A percentile compares a stretch with the other conserved stretches of the same genome.
phyloP scores from a whole-genome alignment of 139 green algal genomes.

The Chlamydomonas asymmetrica region DNA sequence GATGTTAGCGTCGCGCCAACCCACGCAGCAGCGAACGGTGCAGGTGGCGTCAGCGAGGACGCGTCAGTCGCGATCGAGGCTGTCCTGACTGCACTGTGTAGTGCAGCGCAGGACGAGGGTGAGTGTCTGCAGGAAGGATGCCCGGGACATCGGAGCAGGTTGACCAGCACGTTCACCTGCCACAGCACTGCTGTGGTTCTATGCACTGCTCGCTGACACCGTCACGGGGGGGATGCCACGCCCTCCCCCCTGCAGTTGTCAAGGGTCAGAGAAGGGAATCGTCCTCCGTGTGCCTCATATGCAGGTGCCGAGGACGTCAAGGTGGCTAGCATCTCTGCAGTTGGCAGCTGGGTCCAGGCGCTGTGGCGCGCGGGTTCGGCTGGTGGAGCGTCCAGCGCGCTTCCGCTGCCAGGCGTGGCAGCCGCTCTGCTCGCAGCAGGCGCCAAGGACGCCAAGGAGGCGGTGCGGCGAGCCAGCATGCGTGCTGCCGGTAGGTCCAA shows the following conservation, averaged over 20 bases:
- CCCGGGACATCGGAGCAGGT: too few relatives aligned
- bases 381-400: slow-evolving; percentile 29
- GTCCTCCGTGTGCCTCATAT: neutral
- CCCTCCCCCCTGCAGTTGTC: too few relatives aligned
- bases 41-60: neutral
- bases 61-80: neutral
- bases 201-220: too few relatives aligned
- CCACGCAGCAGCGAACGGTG: neutral
- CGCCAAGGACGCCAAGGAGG: slow-evolving; percentile 37
- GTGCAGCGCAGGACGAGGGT: too few relatives aligned
- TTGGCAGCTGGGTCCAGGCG: too few relatives aligned
- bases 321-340: slow-evolving; percentile 35
- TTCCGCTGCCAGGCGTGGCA: neutral
- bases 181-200: too few relatives aligned
- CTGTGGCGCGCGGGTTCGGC: too few relatives aligned
- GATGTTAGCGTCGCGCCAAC: too few relatives aligned
- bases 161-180: too few relatives aligned
- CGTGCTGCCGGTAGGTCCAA: neutral
- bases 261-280: too few relatives aligned
- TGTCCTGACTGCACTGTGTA: neutral
- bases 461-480: neutral
- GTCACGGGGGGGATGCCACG: too few relatives aligned
- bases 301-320: slow-evolving; percentile 52
- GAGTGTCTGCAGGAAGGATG: too few relatives aligned
- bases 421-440: slow-evolving; percentile 14